Base-by-base conservation (phyloP, 2,329 filamentous ascomycete genomes). In the Thielaviopsis punctulata region DNA sequence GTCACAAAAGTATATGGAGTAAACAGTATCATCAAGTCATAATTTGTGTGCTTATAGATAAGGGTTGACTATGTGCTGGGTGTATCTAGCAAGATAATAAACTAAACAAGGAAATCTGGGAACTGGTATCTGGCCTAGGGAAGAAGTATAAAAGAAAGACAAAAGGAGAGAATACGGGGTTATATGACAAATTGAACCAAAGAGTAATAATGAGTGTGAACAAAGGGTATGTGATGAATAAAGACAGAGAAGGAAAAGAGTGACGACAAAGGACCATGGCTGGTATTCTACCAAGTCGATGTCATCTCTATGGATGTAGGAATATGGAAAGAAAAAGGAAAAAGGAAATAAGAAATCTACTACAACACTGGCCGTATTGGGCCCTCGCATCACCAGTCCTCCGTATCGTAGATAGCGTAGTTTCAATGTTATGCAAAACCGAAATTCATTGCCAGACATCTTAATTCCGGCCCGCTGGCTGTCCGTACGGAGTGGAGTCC, bases 341-440 rank as follows among this genome's bases (percentile, higher is more conserved):
- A 13, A 15, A 41, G 45, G 22, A 45, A 24, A 43, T 44, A 44
- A 39, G 18, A 18, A n/a, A 25, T 39, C 41, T 44, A 30, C 23
- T n/a, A 25, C 15, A n/a, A 19, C 33, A n/a, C 39, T 27, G 27
- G 33, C 30, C 24, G 25, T 30, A 44, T 27, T n/a, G 1, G 1
- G 15, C 27, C 24, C 18, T 22, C 12, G 18, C 22, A 18, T 41
- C 44, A 41, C 19, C 45, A 44, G 22, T 45, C 21, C 12, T 36
- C 33, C 23, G 48, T 6, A 54, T 5, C 8, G 51, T 60, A 12
- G 66, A 65, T 48, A 68, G n/a, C 23, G 65, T 67, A 1, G 67
- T 65, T 54, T 67, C 60, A 15, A 62, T 58, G 36, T 44, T 45
- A 45, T 55, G 54, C 7, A 12, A 23, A 9, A 36, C 8, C 25